A percentile compares a stretch with the other conserved stretches of the same genome.
phyloP scores from a whole-genome alignment of 352 stramenopile species.

The Thalassiosira allenii region DNA sequence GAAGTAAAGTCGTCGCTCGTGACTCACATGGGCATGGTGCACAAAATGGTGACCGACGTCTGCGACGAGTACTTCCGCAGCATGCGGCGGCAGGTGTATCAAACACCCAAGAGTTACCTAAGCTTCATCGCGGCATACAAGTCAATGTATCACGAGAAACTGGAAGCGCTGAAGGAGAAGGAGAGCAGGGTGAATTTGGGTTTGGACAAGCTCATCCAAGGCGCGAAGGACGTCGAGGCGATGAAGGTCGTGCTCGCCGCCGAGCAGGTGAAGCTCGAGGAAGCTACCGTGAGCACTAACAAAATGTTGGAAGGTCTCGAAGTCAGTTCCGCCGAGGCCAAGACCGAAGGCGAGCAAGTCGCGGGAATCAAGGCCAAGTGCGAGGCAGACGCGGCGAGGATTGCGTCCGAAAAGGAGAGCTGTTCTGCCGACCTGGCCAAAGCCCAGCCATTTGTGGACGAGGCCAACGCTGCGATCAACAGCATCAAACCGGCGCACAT shows the following conservation, averaged over 20 bases:
- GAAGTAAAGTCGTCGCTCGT: constrained; percentile 90
- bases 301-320: constrained; percentile 97
- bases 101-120: constrained; percentile 98
- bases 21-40: constrained; percentile 98
- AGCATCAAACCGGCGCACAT: constrained; percentile 98
- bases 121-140: constrained; percentile 99
- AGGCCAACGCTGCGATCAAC: constrained; percentile 97
- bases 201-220: constrained; percentile 97
- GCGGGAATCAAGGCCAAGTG: constrained; percentile 96
- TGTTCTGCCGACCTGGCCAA: constrained; percentile 97
- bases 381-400: constrained; percentile 94
- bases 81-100: constrained; percentile 97
- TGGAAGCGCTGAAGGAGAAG: constrained; percentile 92
- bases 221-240: constrained; percentile 94
- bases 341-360: constrained; percentile 97
- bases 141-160: constrained; percentile 91
- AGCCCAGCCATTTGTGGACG: constrained; percentile 97
- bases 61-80: constrained; percentile 99
- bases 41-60: constrained; percentile 96
- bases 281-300: constrained; percentile 96
- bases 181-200: constrained; percentile 96
- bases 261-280: constrained; percentile 96
- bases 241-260: constrained; percentile 97
- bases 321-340: constrained; percentile 94
- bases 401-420: constrained; percentile 94